Evolutionary conservation across 2,329 filamentous ascomycete species (phyloP), one percentile per base, ranked within the genome.

Genomic region (Cladophialophora chaetospira): DNA sequence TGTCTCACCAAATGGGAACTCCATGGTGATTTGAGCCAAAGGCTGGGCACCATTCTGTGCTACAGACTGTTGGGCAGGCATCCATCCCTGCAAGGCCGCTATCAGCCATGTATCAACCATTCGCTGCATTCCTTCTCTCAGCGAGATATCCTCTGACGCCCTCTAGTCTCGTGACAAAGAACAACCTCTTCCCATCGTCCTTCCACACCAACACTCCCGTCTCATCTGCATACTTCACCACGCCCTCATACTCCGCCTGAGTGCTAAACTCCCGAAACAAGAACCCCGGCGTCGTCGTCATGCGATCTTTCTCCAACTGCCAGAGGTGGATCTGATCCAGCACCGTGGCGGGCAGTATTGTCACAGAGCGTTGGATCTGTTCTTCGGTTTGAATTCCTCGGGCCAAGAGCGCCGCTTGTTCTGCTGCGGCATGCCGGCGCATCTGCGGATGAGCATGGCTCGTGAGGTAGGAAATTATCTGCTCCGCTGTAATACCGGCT

Each of bases 271-370:
- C 93, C 68, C 88, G 88, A 78, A 99, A 96, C 25, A 97, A 72
- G 71, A 91, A 97, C 0, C 94, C 94, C 0, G 82, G 77, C 4
- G 86, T 91, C 1, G 89, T 85, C 71, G 88, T 89, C 83, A 99
- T 95, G 48, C 94, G 84, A 76, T 99, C 94, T 63, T 93, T 91
- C 73, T 99, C 94, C 50, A 97, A 86, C 77, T 99, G 93, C 94
- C 94, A 99, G 17, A 99, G 83, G 2, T 92, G 83, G 67, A 99
- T 97, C 77, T 99, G 94, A 73, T 99, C 94, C 62, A 97, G 90
- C 13, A 99, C 94, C 0, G 95, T 97, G 0, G 94, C 92, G 1
- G 95, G 94, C 1, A 99, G 81, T 13, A 96, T 84, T 1, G 92
- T 88, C 0, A 73, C 68, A 10, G 49, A 35, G 19, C 43, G 48